Conservation (phyloP, 371 early-diverging fungal species). For the Saksenaea vasiformis region DNA sequence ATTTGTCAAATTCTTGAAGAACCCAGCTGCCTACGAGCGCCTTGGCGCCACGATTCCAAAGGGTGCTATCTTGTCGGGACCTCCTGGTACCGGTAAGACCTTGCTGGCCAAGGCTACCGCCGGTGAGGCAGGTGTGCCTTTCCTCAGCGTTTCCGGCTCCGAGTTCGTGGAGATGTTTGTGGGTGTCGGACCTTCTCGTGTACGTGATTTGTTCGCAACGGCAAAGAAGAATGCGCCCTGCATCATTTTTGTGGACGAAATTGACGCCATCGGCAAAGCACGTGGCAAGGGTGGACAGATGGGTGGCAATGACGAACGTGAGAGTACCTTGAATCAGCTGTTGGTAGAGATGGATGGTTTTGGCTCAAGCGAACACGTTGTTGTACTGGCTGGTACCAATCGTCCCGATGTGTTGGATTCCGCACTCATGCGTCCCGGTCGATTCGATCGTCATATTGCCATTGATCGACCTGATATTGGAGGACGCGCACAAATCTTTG, state of each 20-base stretch:
- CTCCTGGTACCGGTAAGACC: slow-evolving; percentile 99
- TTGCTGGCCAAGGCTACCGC: slow-evolving; percentile 99
- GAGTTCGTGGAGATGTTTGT: slow-evolving; percentile 99
- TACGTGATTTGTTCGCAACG: slow-evolving; percentile 95
- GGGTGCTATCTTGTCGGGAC: slow-evolving; percentile 96
- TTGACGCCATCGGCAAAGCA: slow-evolving; percentile 99
- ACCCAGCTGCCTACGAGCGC: slow-evolving; percentile 94
- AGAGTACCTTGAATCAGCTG: slow-evolving; percentile 96
- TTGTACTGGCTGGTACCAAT: slow-evolving; percentile 95
- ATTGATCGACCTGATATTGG: slow-evolving; percentile 97
- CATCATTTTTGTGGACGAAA: slow-evolving; percentile 99
- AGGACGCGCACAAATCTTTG: slow-evolving; percentile 94
- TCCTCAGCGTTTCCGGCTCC: slow-evolving; percentile 97
- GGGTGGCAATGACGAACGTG: slow-evolving; percentile 98
- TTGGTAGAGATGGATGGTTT: slow-evolving; percentile 99
- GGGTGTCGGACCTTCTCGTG: slow-evolving; percentile 98
- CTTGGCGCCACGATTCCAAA: slow-evolving; percentile 99
- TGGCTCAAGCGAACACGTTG: slow-evolving; percentile 87
- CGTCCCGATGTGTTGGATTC: slow-evolving; percentile 91
- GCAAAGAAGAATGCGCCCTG: slow-evolving; percentile 98
- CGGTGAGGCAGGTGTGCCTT: slow-evolving; percentile 98
- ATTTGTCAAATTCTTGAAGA: slow-evolving; percentile 99
- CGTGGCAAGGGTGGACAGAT: slow-evolving; percentile 90
- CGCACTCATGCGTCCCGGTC: slow-evolving; percentile 95
- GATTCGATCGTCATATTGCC: slow-evolving; percentile 98